Percentiles rank a stretch among this genome's conserved stretches.
Conservation (phyloP, 257 asterid species). For the Euphrasia confusa region DNA sequence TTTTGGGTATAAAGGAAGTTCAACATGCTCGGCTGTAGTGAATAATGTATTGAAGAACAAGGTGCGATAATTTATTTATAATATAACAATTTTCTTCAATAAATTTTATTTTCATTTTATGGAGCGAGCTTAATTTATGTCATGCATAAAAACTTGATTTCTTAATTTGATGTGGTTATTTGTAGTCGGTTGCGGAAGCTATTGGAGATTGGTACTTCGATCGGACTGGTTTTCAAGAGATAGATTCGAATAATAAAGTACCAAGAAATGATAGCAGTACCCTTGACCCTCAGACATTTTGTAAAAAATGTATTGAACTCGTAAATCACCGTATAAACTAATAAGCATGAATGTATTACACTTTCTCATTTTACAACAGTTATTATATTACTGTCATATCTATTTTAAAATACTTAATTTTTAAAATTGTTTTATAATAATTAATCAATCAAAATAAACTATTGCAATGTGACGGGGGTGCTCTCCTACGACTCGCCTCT, state of each 20-base stretch:
- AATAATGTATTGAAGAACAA: not conserved
- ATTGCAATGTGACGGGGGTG: too few species aligned
- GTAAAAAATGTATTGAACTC: not conserved
- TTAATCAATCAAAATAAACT: too few species aligned
- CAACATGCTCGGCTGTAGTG: not conserved
- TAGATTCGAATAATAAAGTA: not conserved
- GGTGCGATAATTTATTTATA: conserved; percentile 1
- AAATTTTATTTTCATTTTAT: not conserved
- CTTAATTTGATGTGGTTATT: not conserved
- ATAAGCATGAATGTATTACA: too few species aligned
- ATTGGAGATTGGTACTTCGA: conserved; percentile 22
- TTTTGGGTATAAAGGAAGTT: not conserved
- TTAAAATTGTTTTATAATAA: too few species aligned
- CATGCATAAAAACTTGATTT: not conserved
- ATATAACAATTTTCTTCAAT: too few species aligned
- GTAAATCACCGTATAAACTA: not conserved
- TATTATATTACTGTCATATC: too few species aligned
- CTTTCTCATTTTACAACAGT: too few species aligned
- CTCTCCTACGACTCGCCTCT: too few species aligned
- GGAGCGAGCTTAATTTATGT: not conserved
- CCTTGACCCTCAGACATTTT: not conserved
- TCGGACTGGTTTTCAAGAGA: conserved; percentile 6
- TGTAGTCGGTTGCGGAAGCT: conserved; percentile 20
- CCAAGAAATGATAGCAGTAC: conserved; percentile 19
- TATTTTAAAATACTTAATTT: too few species aligned